A percentile compares a stretch with the other conserved stretches of the same genome.
phyloP scores from a whole-genome alignment of 2,329 filamentous ascomycete genomes.

The Diaporthe sp. region DNA sequence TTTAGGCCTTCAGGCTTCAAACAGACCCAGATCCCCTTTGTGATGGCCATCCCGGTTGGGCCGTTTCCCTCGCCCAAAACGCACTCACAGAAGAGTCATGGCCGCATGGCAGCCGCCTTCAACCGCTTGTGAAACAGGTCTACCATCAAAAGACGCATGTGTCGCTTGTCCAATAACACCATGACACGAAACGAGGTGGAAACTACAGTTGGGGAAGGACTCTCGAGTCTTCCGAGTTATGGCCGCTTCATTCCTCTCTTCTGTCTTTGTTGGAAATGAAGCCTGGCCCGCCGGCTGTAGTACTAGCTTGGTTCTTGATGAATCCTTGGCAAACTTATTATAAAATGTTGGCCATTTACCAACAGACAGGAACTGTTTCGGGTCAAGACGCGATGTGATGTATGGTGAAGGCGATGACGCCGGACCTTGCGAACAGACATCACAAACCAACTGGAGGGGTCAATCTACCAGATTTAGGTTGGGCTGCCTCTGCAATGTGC shows the following conservation, averaged over 20 bases:
- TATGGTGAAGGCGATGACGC: not conserved
- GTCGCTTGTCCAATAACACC: slow-evolving; percentile 12
- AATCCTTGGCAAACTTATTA: not conserved
- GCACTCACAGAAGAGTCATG: slow-evolving; percentile 18
- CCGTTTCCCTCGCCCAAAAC: slow-evolving; percentile 5
- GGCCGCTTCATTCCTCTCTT: slow-evolving; percentile 6
- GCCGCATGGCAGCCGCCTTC: slow-evolving; percentile 24
- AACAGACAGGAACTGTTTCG: slow-evolving; percentile 6
- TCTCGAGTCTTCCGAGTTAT: slow-evolving; percentile 23
- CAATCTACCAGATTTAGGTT: not conserved
- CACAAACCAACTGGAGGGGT: slow-evolving; percentile 29
- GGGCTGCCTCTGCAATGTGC: not conserved
- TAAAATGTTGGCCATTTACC: not conserved
- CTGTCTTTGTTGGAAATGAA: slow-evolving; percentile 8
- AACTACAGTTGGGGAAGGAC: not conserved
- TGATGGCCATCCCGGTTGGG: slow-evolving; percentile 15
- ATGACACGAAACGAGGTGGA: slow-evolving; percentile 30
- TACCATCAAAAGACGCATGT: not conserved
- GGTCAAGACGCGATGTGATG: not conserved
- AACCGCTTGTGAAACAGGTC: slow-evolving; percentile 28
- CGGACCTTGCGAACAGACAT: not conserved
- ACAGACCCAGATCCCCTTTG: slow-evolving; percentile 18
- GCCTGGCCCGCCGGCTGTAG: not conserved
- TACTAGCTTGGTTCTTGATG: not conserved
- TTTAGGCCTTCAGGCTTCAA: slow-evolving; percentile 36